A percentile compares a stretch with the other conserved stretches of the same genome.
Evolutionary conservation across 2,329 filamentous ascomycete genomes (phyloP).

Genomic region (Botrytis sinoallii): DNA sequence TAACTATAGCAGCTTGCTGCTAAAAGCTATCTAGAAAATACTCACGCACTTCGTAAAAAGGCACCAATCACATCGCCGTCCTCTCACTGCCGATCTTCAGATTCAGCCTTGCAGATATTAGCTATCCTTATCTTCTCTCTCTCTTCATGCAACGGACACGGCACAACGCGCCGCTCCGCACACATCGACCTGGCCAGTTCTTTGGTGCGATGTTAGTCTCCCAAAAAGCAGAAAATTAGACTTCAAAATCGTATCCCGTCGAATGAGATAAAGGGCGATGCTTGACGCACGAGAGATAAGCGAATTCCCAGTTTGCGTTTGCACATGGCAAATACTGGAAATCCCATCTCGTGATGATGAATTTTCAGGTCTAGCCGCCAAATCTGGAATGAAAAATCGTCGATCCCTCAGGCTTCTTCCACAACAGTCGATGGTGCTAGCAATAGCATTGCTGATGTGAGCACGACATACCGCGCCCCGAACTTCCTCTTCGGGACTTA

Average conservation of each 20-base stretch:
- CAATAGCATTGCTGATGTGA: constrained; percentile 9
- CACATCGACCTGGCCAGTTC: not conserved
- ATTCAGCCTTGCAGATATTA: constrained; percentile 8
- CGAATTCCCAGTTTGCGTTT: not conserved
- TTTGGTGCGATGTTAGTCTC: not conserved
- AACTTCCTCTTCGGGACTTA: not conserved
- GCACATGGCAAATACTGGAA: too few species aligned
- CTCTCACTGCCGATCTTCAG: not conserved
- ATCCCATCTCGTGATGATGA: not conserved
- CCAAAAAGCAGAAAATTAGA: not conserved
- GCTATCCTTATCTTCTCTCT: not conserved
- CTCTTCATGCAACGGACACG: not conserved
- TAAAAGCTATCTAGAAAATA: not conserved
- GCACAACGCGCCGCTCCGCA: not conserved
- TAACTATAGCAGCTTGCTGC: not conserved
- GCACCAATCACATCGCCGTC: not conserved
- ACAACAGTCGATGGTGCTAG: not conserved
- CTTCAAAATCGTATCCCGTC: not conserved
- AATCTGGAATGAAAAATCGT: not conserved
- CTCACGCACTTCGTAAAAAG: not conserved
- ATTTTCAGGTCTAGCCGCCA: not conserved
- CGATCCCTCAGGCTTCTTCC: not conserved
- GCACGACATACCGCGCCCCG: not conserved
- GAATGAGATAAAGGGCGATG: not conserved
- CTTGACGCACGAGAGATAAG: not conserved